Conservation (phyloP, 129 eudicot species). For the Artemisia annua region DNA sequence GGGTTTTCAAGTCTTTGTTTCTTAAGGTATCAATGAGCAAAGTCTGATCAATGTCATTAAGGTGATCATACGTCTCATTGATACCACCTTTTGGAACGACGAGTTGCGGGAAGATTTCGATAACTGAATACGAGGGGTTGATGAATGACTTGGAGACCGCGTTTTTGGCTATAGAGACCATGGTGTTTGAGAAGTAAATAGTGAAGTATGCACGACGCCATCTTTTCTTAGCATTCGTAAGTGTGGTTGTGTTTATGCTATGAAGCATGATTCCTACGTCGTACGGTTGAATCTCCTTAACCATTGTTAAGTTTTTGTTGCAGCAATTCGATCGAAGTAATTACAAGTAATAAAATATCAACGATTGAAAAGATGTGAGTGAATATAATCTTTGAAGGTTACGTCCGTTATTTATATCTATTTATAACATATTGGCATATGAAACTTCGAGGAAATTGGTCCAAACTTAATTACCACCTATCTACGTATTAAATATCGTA, state of each 20-base stretch:
- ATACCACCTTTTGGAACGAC: neutral
- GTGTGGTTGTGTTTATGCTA: conserved; percentile 31
- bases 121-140: conserved; percentile 36
- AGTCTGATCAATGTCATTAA: too few relatives aligned
- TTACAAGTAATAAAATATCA: neutral
- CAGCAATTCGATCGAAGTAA: neutral
- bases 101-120: conserved; percentile 35
- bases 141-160: conserved; percentile 17
- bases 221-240: conserved; percentile 58
- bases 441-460: too few relatives aligned
- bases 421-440: too few relatives aligned
- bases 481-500: too few relatives aligned
- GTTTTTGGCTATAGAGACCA: conserved; percentile 41
- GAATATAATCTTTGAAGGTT: neutral
- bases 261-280: conserved; percentile 35
- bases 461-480: too few relatives aligned
- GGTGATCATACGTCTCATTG: neutral
- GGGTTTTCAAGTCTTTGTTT: too few relatives aligned
- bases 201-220: conserved; percentile 66
- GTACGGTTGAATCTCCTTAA: conserved; percentile 9
- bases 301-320: conserved; percentile 11
- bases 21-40: too few relatives aligned
- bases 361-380: neutral
- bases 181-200: conserved; percentile 47
- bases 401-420: too few relatives aligned